Evolutionary conservation across 352 stramenopile genomes (phyloP).

Genomic region (Phytophthora pluvialis): DNA sequence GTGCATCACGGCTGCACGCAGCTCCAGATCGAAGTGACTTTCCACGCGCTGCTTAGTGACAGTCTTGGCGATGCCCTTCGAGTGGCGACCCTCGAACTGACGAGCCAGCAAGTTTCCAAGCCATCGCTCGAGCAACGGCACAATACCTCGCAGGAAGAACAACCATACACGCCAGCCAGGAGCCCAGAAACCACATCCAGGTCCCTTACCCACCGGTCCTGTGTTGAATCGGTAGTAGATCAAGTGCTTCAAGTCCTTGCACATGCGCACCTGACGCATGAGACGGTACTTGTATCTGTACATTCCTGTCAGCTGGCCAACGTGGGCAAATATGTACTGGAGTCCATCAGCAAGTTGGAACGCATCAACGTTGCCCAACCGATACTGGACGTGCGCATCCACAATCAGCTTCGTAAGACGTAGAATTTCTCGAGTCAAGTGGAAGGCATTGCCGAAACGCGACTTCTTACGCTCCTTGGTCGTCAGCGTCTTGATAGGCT

Average conservation of each 20-base stretch:
- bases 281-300: slow-evolving; percentile 99
- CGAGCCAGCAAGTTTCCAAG: slow-evolving; percentile 98
- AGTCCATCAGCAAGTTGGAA: slow-evolving; percentile 99
- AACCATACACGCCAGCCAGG: slow-evolving; percentile 99
- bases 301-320: slow-evolving; percentile 99
- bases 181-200: slow-evolving; percentile 99
- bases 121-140: slow-evolving; percentile 98
- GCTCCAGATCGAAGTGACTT: slow-evolving; percentile 99
- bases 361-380: slow-evolving; percentile 99
- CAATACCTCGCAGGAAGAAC: slow-evolving; percentile 99
- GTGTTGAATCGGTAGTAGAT: slow-evolving; percentile 99
- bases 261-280: slow-evolving; percentile 98
- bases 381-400: slow-evolving; percentile 99
- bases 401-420: slow-evolving; percentile 99
- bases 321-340: slow-evolving; percentile 99
- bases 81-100: slow-evolving; percentile 99
- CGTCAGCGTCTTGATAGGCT: slow-evolving; percentile 99
- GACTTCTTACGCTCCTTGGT: slow-evolving; percentile 99
- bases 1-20: slow-evolving; percentile 99
- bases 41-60: slow-evolving; percentile 99
- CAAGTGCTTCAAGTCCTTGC: slow-evolving; percentile 99
- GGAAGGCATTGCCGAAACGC: slow-evolving; percentile 96
- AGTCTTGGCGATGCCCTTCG: slow-evolving; percentile 98
- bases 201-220: slow-evolving; percentile 98
- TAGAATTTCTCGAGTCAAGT: slow-evolving; percentile 98